phyloP scores from a whole-genome alignment of 2,329 filamentous ascomycete species.

The Paraphaeosphaeria minitans region DNA sequence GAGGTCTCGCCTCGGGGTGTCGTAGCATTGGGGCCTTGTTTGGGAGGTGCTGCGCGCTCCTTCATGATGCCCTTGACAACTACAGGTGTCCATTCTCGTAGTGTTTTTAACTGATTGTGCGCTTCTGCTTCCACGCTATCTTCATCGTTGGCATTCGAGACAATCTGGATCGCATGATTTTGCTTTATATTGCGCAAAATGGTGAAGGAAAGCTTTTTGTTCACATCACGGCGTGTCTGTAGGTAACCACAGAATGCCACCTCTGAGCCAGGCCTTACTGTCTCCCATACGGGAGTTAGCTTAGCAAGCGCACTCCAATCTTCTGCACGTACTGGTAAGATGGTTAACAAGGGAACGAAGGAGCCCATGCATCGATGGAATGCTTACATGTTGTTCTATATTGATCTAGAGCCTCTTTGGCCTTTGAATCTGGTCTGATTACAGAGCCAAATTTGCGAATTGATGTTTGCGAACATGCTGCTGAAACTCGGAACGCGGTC shows the following conservation, averaged over 20 bases:
- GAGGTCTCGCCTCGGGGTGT: background rate
- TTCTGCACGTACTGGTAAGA: slow-evolving; percentile 17
- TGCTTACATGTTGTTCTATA: slow-evolving; percentile 41
- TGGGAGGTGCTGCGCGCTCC: slow-evolving; percentile 45
- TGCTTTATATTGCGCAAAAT: slow-evolving; percentile 57
- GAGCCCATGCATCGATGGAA: background rate
- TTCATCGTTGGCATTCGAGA: slow-evolving; percentile 50
- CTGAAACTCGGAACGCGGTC: slow-evolving; percentile 22
- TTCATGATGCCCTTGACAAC: slow-evolving; percentile 58
- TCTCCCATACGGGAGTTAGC: slow-evolving; percentile 17
- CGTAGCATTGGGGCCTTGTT: slow-evolving; percentile 4
- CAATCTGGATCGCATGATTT: slow-evolving; percentile 55
- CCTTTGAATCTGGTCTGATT: slow-evolving; percentile 22
- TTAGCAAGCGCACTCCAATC: slow-evolving; percentile 47
- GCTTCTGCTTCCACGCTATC: slow-evolving; percentile 27
- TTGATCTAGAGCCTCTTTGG: slow-evolving; percentile 31
- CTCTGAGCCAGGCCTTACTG: slow-evolving; percentile 14
- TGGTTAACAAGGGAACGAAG: slow-evolving; percentile 12
- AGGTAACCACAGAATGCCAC: slow-evolving; percentile 71
- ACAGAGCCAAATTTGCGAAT: slow-evolving; percentile 21
- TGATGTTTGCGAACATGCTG: slow-evolving; percentile 17
- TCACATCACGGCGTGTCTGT: slow-evolving; percentile 68
- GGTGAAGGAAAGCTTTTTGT: slow-evolving; percentile 73
- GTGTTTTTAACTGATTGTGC: slow-evolving; percentile 48
- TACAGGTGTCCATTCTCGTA: slow-evolving; percentile 61